Conservation (phyloP, 2,329 filamentous ascomycete species). For the Nemania serpens region DNA sequence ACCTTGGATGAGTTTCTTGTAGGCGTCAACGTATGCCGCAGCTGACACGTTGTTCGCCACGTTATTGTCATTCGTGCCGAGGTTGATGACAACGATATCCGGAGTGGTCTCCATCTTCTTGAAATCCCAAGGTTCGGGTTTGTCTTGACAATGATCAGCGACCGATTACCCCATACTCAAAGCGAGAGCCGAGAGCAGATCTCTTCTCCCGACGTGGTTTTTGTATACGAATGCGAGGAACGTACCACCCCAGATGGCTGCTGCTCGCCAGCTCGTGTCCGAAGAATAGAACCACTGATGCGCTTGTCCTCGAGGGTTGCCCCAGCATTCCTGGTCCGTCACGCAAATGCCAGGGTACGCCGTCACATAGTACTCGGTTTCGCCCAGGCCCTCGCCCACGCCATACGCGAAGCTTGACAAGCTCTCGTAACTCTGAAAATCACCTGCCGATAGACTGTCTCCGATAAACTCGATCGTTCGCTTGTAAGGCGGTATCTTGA, state of each 20-base stretch:
- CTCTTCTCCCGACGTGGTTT: background rate
- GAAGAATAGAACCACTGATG: conserved; percentile 63
- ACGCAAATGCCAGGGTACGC: conserved; percentile 64
- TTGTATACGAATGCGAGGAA: conserved; percentile 21
- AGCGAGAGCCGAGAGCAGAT: background rate
- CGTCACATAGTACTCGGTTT: conserved; percentile 62
- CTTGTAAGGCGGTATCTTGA: conserved; percentile 47
- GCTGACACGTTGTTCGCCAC: conserved; percentile 47
- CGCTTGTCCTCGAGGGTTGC: conserved; percentile 52
- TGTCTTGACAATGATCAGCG: conserved; percentile 36
- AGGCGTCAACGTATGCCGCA: conserved; percentile 46
- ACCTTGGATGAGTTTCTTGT: conserved; percentile 51
- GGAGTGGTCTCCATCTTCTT: conserved; percentile 46
- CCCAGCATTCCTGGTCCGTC: conserved; percentile 60
- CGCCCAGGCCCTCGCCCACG: conserved; percentile 59
- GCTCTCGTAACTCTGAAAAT: conserved; percentile 63
- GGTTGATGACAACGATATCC: conserved; percentile 52
- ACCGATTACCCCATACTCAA: background rate
- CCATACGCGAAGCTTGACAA: conserved; percentile 61
- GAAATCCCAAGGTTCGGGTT: conserved; percentile 53
- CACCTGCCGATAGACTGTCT: conserved; percentile 57
- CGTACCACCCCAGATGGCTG: conserved; percentile 49
- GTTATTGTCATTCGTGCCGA: conserved; percentile 55
- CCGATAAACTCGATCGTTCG: conserved; percentile 51
- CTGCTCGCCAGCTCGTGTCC: conserved; percentile 55